Conservation (phyloP, 2,329 filamentous ascomycete species). For the Fusarium hostae region DNA sequence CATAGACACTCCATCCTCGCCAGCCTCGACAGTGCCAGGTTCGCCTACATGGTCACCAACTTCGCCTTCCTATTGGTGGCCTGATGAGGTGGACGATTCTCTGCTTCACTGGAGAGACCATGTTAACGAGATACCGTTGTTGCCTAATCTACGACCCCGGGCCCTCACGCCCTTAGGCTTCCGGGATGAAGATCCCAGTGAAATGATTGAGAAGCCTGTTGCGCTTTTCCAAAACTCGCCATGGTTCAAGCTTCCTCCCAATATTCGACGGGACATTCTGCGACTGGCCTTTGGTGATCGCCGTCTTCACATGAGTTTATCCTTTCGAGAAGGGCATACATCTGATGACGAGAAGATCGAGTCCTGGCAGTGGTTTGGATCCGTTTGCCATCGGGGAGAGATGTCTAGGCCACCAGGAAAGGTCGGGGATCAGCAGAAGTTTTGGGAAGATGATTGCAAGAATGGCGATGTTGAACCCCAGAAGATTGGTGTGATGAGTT, state of each 20-base stretch:
- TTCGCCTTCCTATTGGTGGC: neutral
- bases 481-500: neutral
- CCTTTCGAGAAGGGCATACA: accelerated
- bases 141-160: neutral
- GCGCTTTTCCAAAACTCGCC: neutral
- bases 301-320: neutral
- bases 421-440: neutral
- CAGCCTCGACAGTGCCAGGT: neutral
- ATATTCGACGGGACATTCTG: neutral
- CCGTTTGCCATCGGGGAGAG: neutral
- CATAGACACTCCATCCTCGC: neutral
- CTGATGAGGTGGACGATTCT: neutral
- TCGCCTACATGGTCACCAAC: neutral
- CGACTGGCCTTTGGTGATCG: neutral
- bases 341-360: neutral
- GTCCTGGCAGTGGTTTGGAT: neutral
- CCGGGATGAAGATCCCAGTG: neutral
- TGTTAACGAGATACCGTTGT: neutral
- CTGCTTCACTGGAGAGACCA: neutral
- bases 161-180: neutral
- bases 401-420: too few relatives aligned
- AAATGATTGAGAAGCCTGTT: neutral
- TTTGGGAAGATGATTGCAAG: neutral
- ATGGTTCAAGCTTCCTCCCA: slow-evolving; percentile 2
- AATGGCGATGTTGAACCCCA: too few relatives aligned